Conservation (phyloP, 2,329 filamentous ascomycete species). For the Pseudocercospora cruenta region DNA sequence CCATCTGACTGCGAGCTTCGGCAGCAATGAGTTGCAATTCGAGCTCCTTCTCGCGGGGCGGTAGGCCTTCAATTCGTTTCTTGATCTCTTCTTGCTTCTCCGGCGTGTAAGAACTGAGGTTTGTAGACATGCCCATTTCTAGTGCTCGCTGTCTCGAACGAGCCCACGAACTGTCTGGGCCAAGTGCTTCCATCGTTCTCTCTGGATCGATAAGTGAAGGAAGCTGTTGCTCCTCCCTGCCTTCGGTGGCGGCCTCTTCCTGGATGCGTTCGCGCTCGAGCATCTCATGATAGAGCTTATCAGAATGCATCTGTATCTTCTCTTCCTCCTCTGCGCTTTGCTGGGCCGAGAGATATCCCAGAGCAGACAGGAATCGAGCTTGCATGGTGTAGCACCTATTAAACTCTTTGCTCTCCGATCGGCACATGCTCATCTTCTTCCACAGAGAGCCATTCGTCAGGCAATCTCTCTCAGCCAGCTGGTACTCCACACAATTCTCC, state of each 20-base stretch:
- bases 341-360: conserved; percentile 78
- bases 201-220: conserved; percentile 55
- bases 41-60: conserved; percentile 48
- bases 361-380: conserved; percentile 83
- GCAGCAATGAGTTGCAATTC: conserved; percentile 68
- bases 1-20: conserved; percentile 63
- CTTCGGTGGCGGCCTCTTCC: conserved; percentile 67
- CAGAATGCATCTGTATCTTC: conserved; percentile 90
- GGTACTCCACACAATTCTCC: conserved; percentile 90
- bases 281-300: conserved; percentile 86
- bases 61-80: conserved; percentile 39
- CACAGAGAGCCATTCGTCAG: conserved; percentile 71
- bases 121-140: conserved; percentile 45
- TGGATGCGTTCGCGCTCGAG: conserved; percentile 76
- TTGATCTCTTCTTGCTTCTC: conserved; percentile 62
- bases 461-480: conserved; percentile 80
- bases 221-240: conserved; percentile 59
- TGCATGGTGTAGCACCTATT: conserved; percentile 90
- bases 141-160: conserved; percentile 31
- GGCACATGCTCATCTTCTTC: conserved; percentile 78
- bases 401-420: conserved; percentile 74
- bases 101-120: conserved; percentile 57
- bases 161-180: conserved; percentile 37
- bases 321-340: conserved; percentile 73
- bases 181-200: conserved; percentile 34